phyloP scores from a whole-genome alignment of 2,329 filamentous ascomycete genomes.

The Davidsoniella eucalypti region DNA sequence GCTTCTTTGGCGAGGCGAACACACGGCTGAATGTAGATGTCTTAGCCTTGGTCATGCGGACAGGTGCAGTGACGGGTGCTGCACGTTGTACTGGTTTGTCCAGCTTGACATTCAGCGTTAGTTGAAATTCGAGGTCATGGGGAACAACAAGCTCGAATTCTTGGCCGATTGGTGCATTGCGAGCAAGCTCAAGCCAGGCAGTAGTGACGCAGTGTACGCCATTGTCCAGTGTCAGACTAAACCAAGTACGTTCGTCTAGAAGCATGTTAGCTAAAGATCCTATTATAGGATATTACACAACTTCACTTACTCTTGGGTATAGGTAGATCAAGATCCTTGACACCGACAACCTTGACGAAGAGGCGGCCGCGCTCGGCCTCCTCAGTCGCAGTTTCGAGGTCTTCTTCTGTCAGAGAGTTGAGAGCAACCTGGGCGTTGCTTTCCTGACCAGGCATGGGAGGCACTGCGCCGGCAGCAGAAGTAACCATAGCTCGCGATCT shows the following conservation, averaged over 20 bases:
- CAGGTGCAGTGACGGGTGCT: slow-evolving; percentile 37
- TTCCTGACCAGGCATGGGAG: slow-evolving; percentile 74
- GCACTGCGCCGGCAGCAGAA: slow-evolving; percentile 43
- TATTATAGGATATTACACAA: slow-evolving; percentile 12
- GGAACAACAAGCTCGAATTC: slow-evolving; percentile 96
- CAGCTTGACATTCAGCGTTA: slow-evolving; percentile 90
- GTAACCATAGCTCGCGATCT: slow-evolving; percentile 23
- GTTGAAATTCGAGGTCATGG: slow-evolving; percentile 95
- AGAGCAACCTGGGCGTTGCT: slow-evolving; percentile 53
- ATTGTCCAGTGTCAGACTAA: slow-evolving; percentile 94
- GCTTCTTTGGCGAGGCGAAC: slow-evolving; percentile 89
- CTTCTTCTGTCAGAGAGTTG: slow-evolving; percentile 53
- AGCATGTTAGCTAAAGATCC: background rate
- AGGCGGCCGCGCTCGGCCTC: slow-evolving; percentile 81
- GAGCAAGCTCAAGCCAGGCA: slow-evolving; percentile 81
- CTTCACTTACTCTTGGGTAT: slow-evolving; percentile 65
- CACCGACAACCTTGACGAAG: slow-evolving; percentile 97
- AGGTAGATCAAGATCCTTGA: slow-evolving; percentile 87
- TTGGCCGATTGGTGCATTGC: slow-evolving; percentile 86
- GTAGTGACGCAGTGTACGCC: slow-evolving; percentile 96
- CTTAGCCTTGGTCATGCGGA: slow-evolving; percentile 43
- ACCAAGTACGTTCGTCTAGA: slow-evolving; percentile 75
- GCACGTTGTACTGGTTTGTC: slow-evolving; percentile 55
- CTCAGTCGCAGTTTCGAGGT: slow-evolving; percentile 43
- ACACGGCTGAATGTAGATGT: slow-evolving; percentile 81